A percentile compares a stretch with the other conserved stretches of the same genome.
Evolutionary conservation across 306 rosid genomes (phyloP).

Genomic region (Fragaria vesca): DNA sequence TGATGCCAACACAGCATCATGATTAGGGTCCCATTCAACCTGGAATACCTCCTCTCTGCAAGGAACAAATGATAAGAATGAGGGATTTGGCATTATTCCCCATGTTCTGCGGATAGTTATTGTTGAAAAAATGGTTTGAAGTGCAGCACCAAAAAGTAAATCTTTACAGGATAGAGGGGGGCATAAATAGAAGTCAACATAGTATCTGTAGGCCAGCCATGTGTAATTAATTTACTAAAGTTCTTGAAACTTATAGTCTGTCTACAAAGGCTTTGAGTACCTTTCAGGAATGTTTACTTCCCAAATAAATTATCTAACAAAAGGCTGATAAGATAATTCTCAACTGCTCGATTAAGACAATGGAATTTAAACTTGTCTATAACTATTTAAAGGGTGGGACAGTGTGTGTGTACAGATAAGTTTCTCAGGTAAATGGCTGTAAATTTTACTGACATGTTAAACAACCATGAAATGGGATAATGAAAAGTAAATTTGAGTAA

Average conservation of each 20-base stretch:
- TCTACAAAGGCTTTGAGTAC: not conserved
- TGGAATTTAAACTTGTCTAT: not conserved
- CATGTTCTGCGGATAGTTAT: not conserved
- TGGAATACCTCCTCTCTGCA: slow-evolving; percentile 90
- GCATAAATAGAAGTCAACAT: not conserved
- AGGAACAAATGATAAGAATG: slow-evolving; percentile 10
- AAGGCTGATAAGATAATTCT: not conserved
- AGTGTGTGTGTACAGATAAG: not conserved
- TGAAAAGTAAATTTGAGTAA: not conserved
- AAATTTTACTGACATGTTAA: not conserved
- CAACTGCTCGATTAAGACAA: not conserved
- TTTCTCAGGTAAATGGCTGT: not conserved
- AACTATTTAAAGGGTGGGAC: not conserved
- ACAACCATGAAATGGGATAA: not conserved
- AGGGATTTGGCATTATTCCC: not conserved
- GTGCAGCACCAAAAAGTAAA: not conserved
- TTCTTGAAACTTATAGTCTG: not conserved
- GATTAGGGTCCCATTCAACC: slow-evolving; percentile 99
- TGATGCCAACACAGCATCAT: slow-evolving; percentile 81
- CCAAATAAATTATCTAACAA: not conserved
- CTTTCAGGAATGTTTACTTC: not conserved
- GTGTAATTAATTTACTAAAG: not conserved
- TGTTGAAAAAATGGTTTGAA: not conserved
- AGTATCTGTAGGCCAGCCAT: not conserved
- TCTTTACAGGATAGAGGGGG: not conserved